These are phyloP conservation scores for Apostasia shenzhenica DNA, from an alignment of 106 monocot genomes.

Conservation along the genomic window DNA sequence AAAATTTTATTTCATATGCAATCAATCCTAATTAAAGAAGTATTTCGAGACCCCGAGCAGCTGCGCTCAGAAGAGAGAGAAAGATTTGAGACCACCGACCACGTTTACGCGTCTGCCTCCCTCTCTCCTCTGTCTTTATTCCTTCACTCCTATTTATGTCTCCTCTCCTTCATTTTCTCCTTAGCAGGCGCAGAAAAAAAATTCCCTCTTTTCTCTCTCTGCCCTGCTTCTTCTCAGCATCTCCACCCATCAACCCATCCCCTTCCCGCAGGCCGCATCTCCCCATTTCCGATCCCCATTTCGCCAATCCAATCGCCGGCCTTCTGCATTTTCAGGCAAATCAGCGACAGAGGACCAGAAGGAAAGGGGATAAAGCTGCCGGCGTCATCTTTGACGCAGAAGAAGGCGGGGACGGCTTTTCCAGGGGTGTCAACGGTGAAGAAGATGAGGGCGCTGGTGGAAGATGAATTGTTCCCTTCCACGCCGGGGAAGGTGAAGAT, in stretches of 20 bases:
- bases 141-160: constrained; percentile 3
- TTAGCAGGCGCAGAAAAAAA: constrained; percentile 13
- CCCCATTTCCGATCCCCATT: not conserved
- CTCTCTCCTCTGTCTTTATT: not conserved
- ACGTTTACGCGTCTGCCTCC: too few species aligned
- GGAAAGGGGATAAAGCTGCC: too few species aligned
- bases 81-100: too few species aligned
- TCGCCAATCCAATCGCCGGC: too few species aligned
- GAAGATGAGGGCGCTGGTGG: constrained; percentile 20
- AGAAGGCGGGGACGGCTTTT: not conserved
- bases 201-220: not conserved
- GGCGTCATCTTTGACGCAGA: not conserved
- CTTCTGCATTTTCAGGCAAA: too few species aligned
- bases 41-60: too few species aligned
- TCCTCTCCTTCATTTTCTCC: not conserved
- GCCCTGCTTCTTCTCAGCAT: not conserved
- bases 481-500: constrained; percentile 47
- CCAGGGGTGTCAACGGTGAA: not conserved
- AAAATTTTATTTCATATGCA: too few species aligned
- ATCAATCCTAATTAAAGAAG: too few species aligned
- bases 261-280: not conserved
- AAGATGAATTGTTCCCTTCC: constrained; percentile 34
- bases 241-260: not conserved
- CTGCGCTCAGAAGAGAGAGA: too few species aligned
- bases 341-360: too few species aligned